Percentiles rank a stretch among this genome's conserved stretches.
Conservation (phyloP, 805 yeast genomes). For the Phaffomyces thermotolerans region DNA sequence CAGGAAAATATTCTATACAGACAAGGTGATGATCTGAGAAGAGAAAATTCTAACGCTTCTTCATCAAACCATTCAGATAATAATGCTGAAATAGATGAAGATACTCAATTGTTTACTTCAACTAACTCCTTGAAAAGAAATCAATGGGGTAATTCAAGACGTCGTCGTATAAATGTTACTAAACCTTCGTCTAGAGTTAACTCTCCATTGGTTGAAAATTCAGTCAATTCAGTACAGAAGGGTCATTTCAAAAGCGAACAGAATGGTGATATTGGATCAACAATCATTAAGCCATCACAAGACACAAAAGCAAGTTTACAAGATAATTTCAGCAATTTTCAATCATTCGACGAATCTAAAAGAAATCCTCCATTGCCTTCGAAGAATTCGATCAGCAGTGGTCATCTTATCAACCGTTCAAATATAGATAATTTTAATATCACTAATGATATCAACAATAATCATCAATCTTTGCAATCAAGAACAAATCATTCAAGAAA, state of each 20-base stretch:
- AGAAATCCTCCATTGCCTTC: slow-evolving; percentile 3
- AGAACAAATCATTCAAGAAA: slow-evolving; percentile 29
- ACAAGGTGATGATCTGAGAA: neutral
- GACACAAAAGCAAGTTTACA: too few species aligned
- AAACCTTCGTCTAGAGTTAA: slow-evolving; percentile 2
- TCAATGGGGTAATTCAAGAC: slow-evolving; percentile 43
- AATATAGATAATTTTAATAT: neutral
- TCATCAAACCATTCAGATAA: slow-evolving; percentile 1
- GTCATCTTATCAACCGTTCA: neutral
- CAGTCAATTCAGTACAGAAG: neutral
- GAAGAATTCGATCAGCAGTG: too few species aligned
- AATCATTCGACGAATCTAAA: slow-evolving; percentile 5
- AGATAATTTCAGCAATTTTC: neutral
- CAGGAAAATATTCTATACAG: slow-evolving; percentile 4
- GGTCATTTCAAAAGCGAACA: too few species aligned
- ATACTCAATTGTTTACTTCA: slow-evolving; percentile 17
- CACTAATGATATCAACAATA: neutral
- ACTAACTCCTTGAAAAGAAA: slow-evolving; percentile 35
- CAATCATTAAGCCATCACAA: neutral
- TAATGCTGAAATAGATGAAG: slow-evolving; percentile 15
- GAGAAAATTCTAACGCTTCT: neutral
- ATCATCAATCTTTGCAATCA: slow-evolving; percentile 3
- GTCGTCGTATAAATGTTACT: slow-evolving; percentile 18
- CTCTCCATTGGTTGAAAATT: slow-evolving; percentile 13
- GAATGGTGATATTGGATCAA: neutral